Conservation (phyloP, 192 early-diverging fungal species). For the Gryganskiella cystojenkinii region DNA sequence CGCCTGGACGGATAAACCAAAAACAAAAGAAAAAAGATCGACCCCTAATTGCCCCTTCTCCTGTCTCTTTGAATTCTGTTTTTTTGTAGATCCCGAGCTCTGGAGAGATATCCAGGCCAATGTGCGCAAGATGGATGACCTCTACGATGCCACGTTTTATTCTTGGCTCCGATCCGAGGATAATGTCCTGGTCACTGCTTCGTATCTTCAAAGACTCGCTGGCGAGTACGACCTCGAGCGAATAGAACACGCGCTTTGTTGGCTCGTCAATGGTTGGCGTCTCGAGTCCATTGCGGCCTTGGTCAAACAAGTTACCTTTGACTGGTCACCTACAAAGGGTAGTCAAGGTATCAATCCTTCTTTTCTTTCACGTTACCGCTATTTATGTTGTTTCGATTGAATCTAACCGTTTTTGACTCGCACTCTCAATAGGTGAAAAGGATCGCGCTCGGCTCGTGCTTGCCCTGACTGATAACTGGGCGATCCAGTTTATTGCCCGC, state of each 20-base stretch:
- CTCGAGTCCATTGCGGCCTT: slow-evolving; percentile 76
- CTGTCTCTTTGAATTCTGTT: background rate
- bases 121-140: slow-evolving; percentile 79
- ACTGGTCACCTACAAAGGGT: slow-evolving; percentile 67
- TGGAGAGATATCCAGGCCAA: slow-evolving; percentile 82
- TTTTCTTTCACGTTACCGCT: background rate
- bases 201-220: slow-evolving; percentile 78
- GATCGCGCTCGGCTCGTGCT: slow-evolving; percentile 58
- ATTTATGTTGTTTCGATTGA: background rate
- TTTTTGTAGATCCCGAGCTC: slow-evolving; percentile 33
- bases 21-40: background rate
- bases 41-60: background rate
- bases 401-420: background rate
- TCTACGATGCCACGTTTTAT: slow-evolving; percentile 81
- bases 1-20: background rate
- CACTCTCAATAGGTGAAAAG: slow-evolving; percentile 49
- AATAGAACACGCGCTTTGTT: slow-evolving; percentile 80
- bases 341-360: slow-evolving; percentile 51
- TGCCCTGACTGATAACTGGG: slow-evolving; percentile 63
- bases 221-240: slow-evolving; percentile 79
- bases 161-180: slow-evolving; percentile 81
- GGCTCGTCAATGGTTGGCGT: slow-evolving; percentile 79
- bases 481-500: slow-evolving; percentile 61
- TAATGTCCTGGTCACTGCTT: slow-evolving; percentile 76
- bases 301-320: slow-evolving; percentile 75